Base-by-base conservation (phyloP, 306 rosid genomes). In the Benincasa hispida region DNA sequence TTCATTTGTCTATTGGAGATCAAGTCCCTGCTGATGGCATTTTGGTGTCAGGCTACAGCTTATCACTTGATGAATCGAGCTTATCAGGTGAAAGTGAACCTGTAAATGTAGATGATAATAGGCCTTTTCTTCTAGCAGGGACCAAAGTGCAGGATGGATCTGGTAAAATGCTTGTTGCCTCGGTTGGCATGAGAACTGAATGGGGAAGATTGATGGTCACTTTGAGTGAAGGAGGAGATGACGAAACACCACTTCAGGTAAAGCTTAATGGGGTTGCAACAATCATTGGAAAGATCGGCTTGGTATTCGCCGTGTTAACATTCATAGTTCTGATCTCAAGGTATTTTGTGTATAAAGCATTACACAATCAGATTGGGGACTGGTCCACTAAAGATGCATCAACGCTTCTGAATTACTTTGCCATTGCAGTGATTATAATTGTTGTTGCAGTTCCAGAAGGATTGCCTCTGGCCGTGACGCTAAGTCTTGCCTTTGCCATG, bases 361-460 rank as follows among this genome's bases (percentile, higher is more conserved):
- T 50, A 25, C 81, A 80, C 42, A 39, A 82, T 83, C 42, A 73
- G 41, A 84, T 91, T 42, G 62, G 56, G 11, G 6, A 84, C 5
- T 91, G 97, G 97, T 78, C 87, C 35, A 60, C 90, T 34, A 21
- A 50, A 6, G 97, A 94, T 82, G 97, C 89, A 22, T 74, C 84
- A 24, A 67, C 60, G 76, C 85, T 91, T 81, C 83, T 91, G 30
- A 86, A 85, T 82, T 94, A 83, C 84, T 90, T 94, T 65, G 87
- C 98, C 5, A 89, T 86, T 74, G 93, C 97, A 28, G 96, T 94
- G 14, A 94, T 91, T 76, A 94, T 94, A 56, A 83, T 94, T 8
- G 97, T 94, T 61, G 98, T 94, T 50, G 98, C 98, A 5, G 95
- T 94, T 59, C 97, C 98, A 0, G 97, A 91, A 77, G 98, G 97